These are phyloP conservation scores for Hirsutella minnesotensis DNA, from an alignment of 2,329 filamentous ascomycete species.

Conservation along the genomic window DNA sequence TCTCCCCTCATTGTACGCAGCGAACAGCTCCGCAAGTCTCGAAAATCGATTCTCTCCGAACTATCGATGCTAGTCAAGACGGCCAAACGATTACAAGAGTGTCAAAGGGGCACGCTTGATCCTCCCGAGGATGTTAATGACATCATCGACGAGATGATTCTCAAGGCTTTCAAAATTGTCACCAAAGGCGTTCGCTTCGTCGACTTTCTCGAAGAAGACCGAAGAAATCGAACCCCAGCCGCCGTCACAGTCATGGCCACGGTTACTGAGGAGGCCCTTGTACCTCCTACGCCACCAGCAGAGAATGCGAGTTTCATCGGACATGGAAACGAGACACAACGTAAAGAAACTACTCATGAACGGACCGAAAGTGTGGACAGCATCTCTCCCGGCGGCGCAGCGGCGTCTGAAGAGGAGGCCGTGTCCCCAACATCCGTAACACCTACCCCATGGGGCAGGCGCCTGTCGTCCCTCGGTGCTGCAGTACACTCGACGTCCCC, in stretches of 20 bases:
- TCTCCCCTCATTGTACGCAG: constrained; percentile 62
- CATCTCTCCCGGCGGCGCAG: not conserved
- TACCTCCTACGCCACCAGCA: constrained; percentile 52
- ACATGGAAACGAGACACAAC: constrained; percentile 12
- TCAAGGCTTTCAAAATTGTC: constrained; percentile 91
- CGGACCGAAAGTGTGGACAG: too few relatives aligned
- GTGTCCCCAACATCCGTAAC: not conserved
- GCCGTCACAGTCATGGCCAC: constrained; percentile 50
- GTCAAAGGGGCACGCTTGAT: constrained; percentile 38
- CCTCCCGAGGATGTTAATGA: constrained; percentile 53
- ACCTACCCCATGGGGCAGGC: constrained; percentile 26
- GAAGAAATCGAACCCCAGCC: constrained; percentile 34
- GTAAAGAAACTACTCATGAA: constrained; percentile 9
- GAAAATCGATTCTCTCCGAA: constrained; percentile 82
- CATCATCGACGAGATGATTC: constrained; percentile 81
- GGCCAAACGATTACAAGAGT: constrained; percentile 73
- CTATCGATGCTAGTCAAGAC: constrained; percentile 82
- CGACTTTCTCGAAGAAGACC: constrained; percentile 66
- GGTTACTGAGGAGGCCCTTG: constrained; percentile 43
- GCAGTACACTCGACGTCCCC: constrained; percentile 6
- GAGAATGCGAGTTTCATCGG: constrained; percentile 39
- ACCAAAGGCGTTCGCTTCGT: constrained; percentile 81
- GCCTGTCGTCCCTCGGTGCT: constrained; percentile 33
- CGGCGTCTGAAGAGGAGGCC: not conserved
- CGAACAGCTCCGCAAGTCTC: constrained; percentile 63